Evolutionary conservation across 768 basidiomycete species (phyloP), one percentile per base, ranked within the genome.

Genomic region (Agrocybe chaxingu): DNA sequence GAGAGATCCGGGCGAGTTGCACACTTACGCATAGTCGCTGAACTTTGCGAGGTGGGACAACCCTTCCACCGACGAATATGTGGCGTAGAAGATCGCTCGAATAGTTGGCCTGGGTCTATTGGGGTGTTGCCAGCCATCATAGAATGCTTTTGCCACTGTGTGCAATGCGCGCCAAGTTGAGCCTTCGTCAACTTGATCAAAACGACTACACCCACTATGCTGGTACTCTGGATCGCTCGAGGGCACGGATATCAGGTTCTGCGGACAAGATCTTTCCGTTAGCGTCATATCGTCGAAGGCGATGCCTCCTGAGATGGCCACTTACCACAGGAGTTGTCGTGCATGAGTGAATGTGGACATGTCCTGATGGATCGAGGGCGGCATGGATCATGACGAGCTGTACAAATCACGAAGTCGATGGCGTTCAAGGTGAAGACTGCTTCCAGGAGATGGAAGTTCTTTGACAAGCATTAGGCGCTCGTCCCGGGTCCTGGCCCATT

Each of bases 81-180:
- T 62, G 32, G 65, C 61, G 34, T 63, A 65, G 48, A 64, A 66
- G 30, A 66, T 62, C 42, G 57, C 53, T 45, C 53, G 49, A 57
- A 66, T 54, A 1, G 42, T 57, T 2, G 65, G 65, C 3, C 40
- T 13, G 5, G 52, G 24, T 52, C 63, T 62, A 34, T 54, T 45
- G 2, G 61, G 57, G 47, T 66, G 63, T 10, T 59, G 57, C 65
- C 65, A 66, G 10, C 60, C 62, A 8, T 59, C 55, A 18, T 45
- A 40, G 51, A 65, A 66, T 42, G 55, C 57, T 24, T 55, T 46
- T 2, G 62, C 44, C 32, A 66, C 65, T 66, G 46, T 24, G 10
- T n/a, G 29, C 8, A 3, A 18, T 48, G 34, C 44, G 33, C 30
- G 18, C 16, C 16, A 16, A 1, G 7, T 30, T 9, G 24, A 10